Base-by-base conservation (phyloP, 495 filamentous ascomycete species). In the Lasiosphaeria ovina region DNA sequence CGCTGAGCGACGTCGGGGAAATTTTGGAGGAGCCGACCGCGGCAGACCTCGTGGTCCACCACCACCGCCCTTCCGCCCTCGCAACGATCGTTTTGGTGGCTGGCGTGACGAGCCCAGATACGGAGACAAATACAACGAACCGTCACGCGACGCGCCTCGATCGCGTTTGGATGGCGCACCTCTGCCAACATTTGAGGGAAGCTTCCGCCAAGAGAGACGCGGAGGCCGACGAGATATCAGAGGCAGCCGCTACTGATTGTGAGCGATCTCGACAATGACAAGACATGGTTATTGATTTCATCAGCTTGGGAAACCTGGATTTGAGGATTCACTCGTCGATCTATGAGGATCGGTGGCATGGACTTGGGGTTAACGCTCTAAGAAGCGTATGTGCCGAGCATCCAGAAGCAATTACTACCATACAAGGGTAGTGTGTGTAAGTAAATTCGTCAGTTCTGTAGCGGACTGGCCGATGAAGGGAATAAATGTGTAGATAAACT, bases 91-190 rank as follows among this genome's bases (percentile, higher is more conserved):
- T 4, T 58, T 48, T 49, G 16, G 11, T 35, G 36, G 53, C 53
- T 6, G 42, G 17, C 52, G 64, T 5, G 61, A 51, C 24, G 61
- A 50, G 11, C 44, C 48, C 35, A 24, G 16, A 12, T 8, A 4
- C 35, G 24, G 24, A 24, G 2, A 24, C 2, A 40, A n/a, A 47
- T 47, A 47, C 44, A 57, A 51, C 32, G 61, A 42, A 4, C 44
- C 48, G 32, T 35, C n/a, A 10, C 12, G 6, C n/a, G 66, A 66
- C 34, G 62, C 62, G 6, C 70, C 70, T 3, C 62, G 70, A 9
- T 72, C 70, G 1, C 58, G 70, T 1, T 60, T 72, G 32, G 62
- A 71, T 56, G 70, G 70, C 32, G 68, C 65, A 10, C 68, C 66
- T 3, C 59, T 72, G 11, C 70, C 70, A 6, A 72, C 70, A 3